These are phyloP conservation scores for Thymus mandschuricus DNA, from an alignment of 257 asterid genomes.

Conservation along the genomic window DNA sequence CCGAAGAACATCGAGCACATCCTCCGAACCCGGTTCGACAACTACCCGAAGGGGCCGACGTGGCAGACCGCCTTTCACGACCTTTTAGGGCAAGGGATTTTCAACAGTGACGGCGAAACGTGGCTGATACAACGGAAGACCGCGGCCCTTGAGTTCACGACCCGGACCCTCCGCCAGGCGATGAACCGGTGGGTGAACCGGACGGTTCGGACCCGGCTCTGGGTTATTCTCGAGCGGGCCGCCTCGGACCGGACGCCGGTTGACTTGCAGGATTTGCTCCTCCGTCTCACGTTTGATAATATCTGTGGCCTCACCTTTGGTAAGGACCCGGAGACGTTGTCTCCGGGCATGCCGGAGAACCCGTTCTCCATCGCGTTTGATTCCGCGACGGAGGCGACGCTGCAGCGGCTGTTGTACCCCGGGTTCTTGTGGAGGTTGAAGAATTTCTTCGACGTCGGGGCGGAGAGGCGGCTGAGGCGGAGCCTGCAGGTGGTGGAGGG, in stretches of 20 bases:
- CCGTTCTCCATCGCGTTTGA: conserved; percentile 71
- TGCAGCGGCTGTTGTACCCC: conserved; percentile 69
- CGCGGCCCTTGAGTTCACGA: conserved; percentile 83
- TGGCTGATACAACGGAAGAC: conserved; percentile 90
- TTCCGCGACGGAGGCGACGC: conserved; percentile 83
- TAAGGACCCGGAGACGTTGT: conserved; percentile 78
- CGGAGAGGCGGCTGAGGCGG: conserved; percentile 52
- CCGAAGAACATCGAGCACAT: conserved; percentile 82
- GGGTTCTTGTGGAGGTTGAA: conserved; percentile 72
- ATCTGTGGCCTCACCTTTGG: conserved; percentile 84
- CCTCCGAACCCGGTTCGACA: conserved; percentile 76
- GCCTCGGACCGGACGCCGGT: conserved; percentile 46
- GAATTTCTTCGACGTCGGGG: conserved; percentile 57
- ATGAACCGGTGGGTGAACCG: conserved; percentile 95
- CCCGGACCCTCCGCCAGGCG: conserved; percentile 88
- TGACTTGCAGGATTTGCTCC: conserved; percentile 72
- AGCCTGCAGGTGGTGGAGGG: conserved; percentile 62
- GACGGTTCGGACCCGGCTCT: conserved; percentile 69
- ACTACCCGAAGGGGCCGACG: conserved; percentile 80
- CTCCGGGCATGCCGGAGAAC: conserved; percentile 72
- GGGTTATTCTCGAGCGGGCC: conserved; percentile 69
- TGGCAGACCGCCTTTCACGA: conserved; percentile 91
- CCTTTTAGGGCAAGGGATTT: conserved; percentile 78
- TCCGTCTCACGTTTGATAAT: conserved; percentile 74
- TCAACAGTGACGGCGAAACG: conserved; percentile 84